These are phyloP conservation scores for Citrus cavaleriei DNA, from an alignment of 345 rosid species.

Conservation along the genomic window DNA sequence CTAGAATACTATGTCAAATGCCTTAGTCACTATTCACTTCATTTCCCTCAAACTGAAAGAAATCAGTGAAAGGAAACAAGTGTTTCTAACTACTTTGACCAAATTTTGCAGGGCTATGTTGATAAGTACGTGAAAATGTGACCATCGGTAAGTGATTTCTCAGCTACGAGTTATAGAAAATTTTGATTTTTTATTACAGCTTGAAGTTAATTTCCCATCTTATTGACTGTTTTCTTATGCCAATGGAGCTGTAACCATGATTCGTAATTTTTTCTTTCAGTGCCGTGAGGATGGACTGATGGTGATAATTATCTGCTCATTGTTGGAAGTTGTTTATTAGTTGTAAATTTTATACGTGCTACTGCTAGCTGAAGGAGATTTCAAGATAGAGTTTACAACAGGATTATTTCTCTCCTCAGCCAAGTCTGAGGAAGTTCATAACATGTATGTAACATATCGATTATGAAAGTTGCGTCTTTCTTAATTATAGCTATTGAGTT, in stretches of 20 bases:
- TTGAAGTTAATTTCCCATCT: background rate
- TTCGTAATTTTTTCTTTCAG: background rate
- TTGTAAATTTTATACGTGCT: constrained; percentile 7
- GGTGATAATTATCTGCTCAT: background rate
- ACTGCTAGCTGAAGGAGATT: constrained; percentile 7
- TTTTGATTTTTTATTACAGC: background rate
- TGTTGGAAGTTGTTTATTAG: constrained; percentile 1
- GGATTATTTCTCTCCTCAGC: constrained; percentile 3
- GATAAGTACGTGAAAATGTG: constrained; percentile 76
- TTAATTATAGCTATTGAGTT: background rate
- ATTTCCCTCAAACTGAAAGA: background rate
- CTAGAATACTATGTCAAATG: background rate
- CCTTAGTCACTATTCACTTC: background rate
- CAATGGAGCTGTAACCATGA: constrained; percentile 3
- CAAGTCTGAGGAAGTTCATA: constrained; percentile 15
- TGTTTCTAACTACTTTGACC: background rate
- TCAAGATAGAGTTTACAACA: constrained; percentile 1
- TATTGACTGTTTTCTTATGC: background rate
- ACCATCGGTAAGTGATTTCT: constrained; percentile 13
- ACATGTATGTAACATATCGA: constrained; percentile 15
- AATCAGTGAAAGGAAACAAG: background rate
- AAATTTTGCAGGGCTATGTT: constrained; percentile 70
- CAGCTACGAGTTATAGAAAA: background rate
- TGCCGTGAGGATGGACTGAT: background rate
- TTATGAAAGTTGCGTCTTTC: background rate